Base-by-base conservation (phyloP, 2,329 filamentous ascomycete genomes). In the Cytospora paraplurivora region DNA sequence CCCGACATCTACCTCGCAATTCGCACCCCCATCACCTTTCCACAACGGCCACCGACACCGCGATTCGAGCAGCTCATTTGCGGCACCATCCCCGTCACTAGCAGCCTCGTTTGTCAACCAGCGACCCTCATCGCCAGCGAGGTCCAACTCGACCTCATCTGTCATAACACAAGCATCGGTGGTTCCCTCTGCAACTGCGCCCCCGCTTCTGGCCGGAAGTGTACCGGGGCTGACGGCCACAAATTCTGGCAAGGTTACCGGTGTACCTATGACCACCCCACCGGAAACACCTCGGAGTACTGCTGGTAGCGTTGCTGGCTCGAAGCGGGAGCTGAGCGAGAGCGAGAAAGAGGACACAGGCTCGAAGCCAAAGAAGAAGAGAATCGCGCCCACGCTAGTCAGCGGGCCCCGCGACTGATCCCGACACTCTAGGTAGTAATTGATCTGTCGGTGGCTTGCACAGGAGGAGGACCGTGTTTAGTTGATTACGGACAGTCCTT, bases 71-170 rank as follows among this genome's bases (percentile, higher is more conserved):
- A 78, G 86, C 77, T 81, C 88, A 69, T 78, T 85, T 69, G 77
- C 83, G 64, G 81, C 84, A 67, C 86, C 80, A 52, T 87, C 85
- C 35, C 84, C 83, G 1, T 83, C 84, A n/a, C 76, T 77, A 66
- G 80, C 84, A 37, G 79, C 84, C 7, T 82, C 88, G 0, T 82
- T 87, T 54, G 81, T 84, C 62, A 82, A 83, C 17, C 84, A 85
- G 52, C 86, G 90, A 32, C 91, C 92, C 4, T 85, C 88, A 2
- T 95, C 91, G 21, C 93, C 92, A 12, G 85, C 92, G 1, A 83
- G 93, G 66, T 94, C 92, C n/a, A 96, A 92, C 72, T 96, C 92
- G 6, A 85, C 89, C 0, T 93, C 91, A 0, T 96, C 92, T 12
- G 82, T 94, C 54, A 85, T 89, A 5, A 93, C 91, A 0, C 87